A percentile compares a stretch with the other conserved stretches of the same genome.
phyloP scores from a whole-genome alignment of 2,329 filamentous ascomycete genomes.

The Aureobasidium pullulans region DNA sequence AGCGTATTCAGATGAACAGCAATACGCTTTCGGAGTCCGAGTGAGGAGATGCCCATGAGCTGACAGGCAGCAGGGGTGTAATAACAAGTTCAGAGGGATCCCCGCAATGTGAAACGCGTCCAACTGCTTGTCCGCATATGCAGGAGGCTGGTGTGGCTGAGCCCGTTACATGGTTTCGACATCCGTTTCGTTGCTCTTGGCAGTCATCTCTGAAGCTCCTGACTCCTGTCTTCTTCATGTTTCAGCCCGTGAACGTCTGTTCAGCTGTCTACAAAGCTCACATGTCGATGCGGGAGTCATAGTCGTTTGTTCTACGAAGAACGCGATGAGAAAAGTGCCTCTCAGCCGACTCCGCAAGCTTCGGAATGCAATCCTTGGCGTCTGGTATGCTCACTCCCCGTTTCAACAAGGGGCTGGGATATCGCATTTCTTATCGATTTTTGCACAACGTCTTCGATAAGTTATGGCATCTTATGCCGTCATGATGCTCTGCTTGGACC shows the following conservation, averaged over 20 bases:
- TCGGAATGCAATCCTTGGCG: background rate
- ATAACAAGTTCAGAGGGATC: background rate
- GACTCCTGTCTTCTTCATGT: background rate
- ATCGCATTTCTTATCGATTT: background rate
- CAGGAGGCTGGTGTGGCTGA: constrained; percentile 10
- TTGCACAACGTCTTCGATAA: background rate
- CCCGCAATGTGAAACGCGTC: constrained; percentile 10
- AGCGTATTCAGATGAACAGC: background rate
- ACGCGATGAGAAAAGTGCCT: background rate
- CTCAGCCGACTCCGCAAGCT: background rate
- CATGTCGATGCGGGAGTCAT: too few species aligned
- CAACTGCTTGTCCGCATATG: background rate
- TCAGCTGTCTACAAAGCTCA: background rate
- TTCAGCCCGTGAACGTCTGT: background rate
- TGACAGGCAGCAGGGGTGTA: background rate
- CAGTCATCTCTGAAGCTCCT: background rate
- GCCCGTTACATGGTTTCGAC: background rate
- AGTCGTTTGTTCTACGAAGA: background rate
- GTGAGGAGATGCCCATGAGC: background rate
- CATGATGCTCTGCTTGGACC: background rate
- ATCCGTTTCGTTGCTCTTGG: constrained; percentile 9
- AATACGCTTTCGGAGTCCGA: background rate
- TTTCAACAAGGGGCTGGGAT: background rate
- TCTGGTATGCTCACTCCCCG: constrained; percentile 2
- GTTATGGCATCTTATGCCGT: background rate